These are phyloP conservation scores for Amniculicola lignicola DNA, from an alignment of 495 filamentous ascomycete species.

Conservation along the genomic window DNA sequence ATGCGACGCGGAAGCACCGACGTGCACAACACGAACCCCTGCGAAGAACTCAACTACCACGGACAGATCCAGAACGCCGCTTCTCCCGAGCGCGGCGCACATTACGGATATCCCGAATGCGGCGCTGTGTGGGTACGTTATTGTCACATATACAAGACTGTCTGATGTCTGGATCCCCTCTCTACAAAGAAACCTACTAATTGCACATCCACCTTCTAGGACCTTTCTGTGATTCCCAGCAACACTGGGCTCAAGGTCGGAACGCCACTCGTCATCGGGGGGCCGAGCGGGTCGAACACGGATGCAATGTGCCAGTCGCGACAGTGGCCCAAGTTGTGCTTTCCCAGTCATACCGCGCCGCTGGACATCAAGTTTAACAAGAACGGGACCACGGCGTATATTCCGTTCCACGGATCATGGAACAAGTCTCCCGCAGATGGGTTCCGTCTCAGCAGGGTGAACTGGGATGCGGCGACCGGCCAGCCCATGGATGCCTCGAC, in stretches of 20 bases:
- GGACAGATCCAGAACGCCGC: conserved; percentile 7
- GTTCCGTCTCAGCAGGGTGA: conserved; percentile 46
- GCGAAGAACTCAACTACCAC: conserved; percentile 25
- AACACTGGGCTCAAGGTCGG: conserved; percentile 13
- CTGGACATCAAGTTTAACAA: conserved; percentile 24
- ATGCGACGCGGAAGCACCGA: neutral
- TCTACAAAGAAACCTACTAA: too few relatives aligned
- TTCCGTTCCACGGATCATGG: conserved; percentile 29
- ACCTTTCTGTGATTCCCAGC: too few relatives aligned
- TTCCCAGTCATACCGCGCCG: conserved; percentile 17
- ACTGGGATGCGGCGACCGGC: conserved; percentile 41
- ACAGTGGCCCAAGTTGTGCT: conserved; percentile 1
- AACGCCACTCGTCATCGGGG: conserved; percentile 17
- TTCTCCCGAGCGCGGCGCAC: conserved; percentile 39
- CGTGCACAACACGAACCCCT: conserved; percentile 20
- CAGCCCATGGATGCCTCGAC: conserved; percentile 42
- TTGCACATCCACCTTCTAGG: too few relatives aligned
- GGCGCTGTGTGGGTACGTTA: conserved; percentile 25
- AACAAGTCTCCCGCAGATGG: conserved; percentile 42
- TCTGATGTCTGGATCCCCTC: too few relatives aligned
- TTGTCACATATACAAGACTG: too few relatives aligned
- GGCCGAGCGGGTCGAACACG: neutral
- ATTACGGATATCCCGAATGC: conserved; percentile 35
- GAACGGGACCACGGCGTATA: neutral
- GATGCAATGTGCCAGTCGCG: conserved; percentile 9